These are phyloP conservation scores for Coemansia sp. DNA, from an alignment of 192 early-diverging fungal genomes.

Conservation along the genomic window DNA sequence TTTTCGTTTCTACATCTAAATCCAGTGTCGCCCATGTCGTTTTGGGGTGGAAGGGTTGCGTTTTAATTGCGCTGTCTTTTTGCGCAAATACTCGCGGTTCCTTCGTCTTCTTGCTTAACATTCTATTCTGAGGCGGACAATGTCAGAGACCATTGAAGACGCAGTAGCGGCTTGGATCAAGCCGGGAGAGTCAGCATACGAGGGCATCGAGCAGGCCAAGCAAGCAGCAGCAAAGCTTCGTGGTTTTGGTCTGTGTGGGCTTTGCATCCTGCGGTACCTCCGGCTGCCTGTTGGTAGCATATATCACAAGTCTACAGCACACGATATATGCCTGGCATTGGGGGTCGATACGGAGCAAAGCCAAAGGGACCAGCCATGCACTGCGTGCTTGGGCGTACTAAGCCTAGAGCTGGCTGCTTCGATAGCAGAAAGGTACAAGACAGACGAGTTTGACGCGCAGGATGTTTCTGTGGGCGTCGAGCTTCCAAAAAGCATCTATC, in stretches of 20 bases:
- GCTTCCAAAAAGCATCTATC: conserved; percentile 41
- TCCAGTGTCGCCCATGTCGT: not conserved
- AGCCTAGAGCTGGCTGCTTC: not conserved
- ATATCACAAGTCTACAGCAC: conserved; percentile 12
- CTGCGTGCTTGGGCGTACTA: conserved; percentile 35
- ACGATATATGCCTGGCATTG: not conserved
- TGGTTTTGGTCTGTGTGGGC: conserved; percentile 9
- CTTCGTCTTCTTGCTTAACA: not conserved
- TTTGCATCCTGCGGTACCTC: conserved; percentile 35
- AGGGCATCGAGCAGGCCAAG: not conserved
- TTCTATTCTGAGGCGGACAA: not conserved
- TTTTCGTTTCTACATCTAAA: not conserved
- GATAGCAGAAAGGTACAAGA: conserved; percentile 13
- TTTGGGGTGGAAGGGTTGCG: not conserved
- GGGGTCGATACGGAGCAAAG: not conserved
- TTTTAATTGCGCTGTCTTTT: no score
- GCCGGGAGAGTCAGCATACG: conserved; percentile 1
- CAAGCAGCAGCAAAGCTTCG: conserved; percentile 5
- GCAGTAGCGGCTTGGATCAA: not conserved
- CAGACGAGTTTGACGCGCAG: conserved; percentile 22
- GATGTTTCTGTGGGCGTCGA: conserved; percentile 26
- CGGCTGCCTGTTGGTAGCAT: conserved; percentile 17
- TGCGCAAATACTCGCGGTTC: no score
- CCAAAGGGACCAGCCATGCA: conserved; percentile 17
- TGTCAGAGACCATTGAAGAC: not conserved